Base-by-base conservation (phyloP, 2,329 filamentous ascomycete genomes). In the Dothideomycetidae sp. region DNA sequence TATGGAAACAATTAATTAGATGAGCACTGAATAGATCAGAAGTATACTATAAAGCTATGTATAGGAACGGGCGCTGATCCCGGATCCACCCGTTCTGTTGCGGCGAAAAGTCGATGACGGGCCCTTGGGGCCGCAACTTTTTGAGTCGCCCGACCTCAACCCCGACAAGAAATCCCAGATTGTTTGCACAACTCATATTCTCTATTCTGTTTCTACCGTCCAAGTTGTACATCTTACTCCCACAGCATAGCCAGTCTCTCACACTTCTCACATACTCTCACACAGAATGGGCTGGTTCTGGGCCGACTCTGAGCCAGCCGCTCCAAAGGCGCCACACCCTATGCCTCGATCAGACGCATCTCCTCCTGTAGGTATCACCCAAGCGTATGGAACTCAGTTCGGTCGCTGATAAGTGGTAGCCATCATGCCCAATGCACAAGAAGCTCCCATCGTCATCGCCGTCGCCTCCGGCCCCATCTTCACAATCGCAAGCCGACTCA, bases 211-310 rank as follows among this genome's bases (percentile, higher is more conserved):
- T n/a, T n/a, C n/a, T n/a, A n/a, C n/a, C n/a, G n/a, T n/a, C n/a
- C n/a, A n/a, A n/a, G n/a, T n/a, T n/a, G n/a, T n/a, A n/a, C n/a
- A n/a, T n/a, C n/a, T n/a, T n/a, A n/a, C n/a, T n/a, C n/a, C n/a
- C n/a, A n/a, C n/a, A n/a, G n/a, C n/a, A n/a, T n/a, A n/a, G n/a
- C n/a, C n/a, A n/a, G n/a, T 35, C n/a, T 13, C 33, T 15, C 11
- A 35, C 11, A 12, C 17, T 14, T 26, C 11, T 35, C 12, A n/a
- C 17, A 18, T 18, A 9, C 9, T 31, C 26, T 31, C 18, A 9
- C 16, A 33, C 46, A 57, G 13, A 31, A 79, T 79, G 75, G 75
- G 75, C 51, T 80, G 75, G 75, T 79, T 80, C 50, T 80, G 75
- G 75, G 72, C 74, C 59, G 73, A 78, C 43, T 51, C 61, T 13